phyloP scores from a whole-genome alignment of 345 rosid species.

The Capsella bursapastoris region DNA sequence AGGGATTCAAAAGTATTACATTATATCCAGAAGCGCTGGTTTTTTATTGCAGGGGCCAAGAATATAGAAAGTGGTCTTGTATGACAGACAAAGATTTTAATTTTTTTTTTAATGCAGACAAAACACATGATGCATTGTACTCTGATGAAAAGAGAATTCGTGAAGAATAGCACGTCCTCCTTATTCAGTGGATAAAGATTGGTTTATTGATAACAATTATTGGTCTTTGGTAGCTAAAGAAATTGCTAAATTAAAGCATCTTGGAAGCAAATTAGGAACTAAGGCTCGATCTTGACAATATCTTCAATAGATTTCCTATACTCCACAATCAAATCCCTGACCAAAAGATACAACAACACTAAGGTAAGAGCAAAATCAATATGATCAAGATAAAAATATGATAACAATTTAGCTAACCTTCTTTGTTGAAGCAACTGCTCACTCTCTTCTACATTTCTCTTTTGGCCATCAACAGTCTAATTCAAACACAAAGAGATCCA shows the following conservation, averaged over 20 bases:
- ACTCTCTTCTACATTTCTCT: slow-evolving; percentile 71
- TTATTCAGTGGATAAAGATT: background rate
- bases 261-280: background rate
- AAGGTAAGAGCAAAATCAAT: slow-evolving; percentile 19
- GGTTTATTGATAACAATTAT: slow-evolving; percentile 2
- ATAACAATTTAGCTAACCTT: slow-evolving; percentile 48
- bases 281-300: slow-evolving; percentile 33
- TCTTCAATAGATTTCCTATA: slow-evolving; percentile 70
- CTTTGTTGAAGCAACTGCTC: slow-evolving; percentile 71
- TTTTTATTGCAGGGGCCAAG: slow-evolving; percentile 42
- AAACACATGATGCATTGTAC: too few relatives aligned
- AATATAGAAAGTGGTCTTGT: too few relatives aligned
- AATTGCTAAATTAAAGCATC: slow-evolving; percentile 9
- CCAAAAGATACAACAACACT: slow-evolving; percentile 19
- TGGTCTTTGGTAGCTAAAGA: slow-evolving; percentile 7
- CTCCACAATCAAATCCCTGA: slow-evolving; percentile 69
- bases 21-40: slow-evolving; percentile 45
- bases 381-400: slow-evolving; percentile 7
- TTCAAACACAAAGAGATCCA: slow-evolving; percentile 6
- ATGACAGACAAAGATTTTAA: too few relatives aligned
- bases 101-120: too few relatives aligned
- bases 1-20: slow-evolving; percentile 18
- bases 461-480: slow-evolving; percentile 89
- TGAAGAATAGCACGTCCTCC: background rate
- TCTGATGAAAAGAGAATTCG: background rate